Conservation (phyloP, 768 basidiomycete genomes). For the Auriscalpium vulgare region DNA sequence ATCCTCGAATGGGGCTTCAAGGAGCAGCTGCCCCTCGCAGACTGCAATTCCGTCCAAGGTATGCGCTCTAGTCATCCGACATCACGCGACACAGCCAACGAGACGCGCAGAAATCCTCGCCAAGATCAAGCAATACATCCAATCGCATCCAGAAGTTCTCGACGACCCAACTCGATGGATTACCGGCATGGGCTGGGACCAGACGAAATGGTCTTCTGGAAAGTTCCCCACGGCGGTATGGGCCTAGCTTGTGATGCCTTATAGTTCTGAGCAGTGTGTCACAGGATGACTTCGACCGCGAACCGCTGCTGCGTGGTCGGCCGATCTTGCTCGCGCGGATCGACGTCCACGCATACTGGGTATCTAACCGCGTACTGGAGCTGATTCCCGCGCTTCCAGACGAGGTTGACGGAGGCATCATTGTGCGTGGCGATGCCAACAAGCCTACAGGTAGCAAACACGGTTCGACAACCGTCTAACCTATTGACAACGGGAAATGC, state of each 20-base stretch:
- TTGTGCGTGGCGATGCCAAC: conserved; percentile 54
- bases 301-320: conserved; percentile 57
- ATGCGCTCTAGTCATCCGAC: conserved; percentile 1
- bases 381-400: conserved; percentile 53
- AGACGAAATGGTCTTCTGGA: conserved; percentile 58
- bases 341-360: conserved; percentile 85
- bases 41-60: conserved; percentile 54
- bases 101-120: conserved; percentile 48
- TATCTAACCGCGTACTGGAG: conserved; percentile 65
- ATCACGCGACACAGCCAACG: not conserved
- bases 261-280: not conserved
- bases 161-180: conserved; percentile 60
- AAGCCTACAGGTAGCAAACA: conserved; percentile 54
- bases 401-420: conserved; percentile 62
- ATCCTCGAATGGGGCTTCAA: conserved; percentile 68
- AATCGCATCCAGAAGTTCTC: conserved; percentile 45
- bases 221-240: conserved; percentile 65
- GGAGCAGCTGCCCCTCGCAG: conserved; percentile 55
- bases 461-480: not conserved
- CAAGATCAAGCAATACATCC: conserved; percentile 51
- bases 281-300: conserved; percentile 66
- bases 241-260: not conserved
- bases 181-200: conserved; percentile 90
- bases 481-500: not conserved
- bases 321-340: conserved; percentile 70